These are phyloP conservation scores for Beauveria scarabaeidicola DNA, from an alignment of 2,329 filamentous ascomycete genomes.

Conservation along the genomic window DNA sequence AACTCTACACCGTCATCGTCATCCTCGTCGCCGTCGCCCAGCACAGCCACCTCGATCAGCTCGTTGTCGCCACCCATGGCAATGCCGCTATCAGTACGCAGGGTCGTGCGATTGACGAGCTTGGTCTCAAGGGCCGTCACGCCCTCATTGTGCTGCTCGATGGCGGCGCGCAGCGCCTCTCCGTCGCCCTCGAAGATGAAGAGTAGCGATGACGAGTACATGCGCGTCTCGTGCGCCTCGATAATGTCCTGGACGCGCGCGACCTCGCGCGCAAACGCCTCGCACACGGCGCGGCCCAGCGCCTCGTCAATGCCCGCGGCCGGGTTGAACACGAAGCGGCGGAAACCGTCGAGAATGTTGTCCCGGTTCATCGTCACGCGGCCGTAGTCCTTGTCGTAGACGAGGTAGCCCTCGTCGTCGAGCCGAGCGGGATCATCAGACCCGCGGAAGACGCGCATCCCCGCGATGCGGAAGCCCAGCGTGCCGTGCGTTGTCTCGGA, in stretches of 20 bases:
- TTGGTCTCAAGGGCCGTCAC: slow-evolving; percentile 43
- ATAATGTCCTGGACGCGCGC: slow-evolving; percentile 44
- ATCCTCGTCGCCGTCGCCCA: slow-evolving; percentile 24
- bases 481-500: slow-evolving; percentile 50
- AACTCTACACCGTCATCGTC: slow-evolving; percentile 37
- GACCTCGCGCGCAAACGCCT: slow-evolving; percentile 46
- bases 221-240: slow-evolving; percentile 49
- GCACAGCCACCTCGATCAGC: slow-evolving; percentile 11
- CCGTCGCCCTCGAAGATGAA: slow-evolving; percentile 60
- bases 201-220: slow-evolving; percentile 55
- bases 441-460: slow-evolving; percentile 56
- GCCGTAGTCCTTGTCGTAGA: slow-evolving; percentile 58
- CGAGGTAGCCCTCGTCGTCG: slow-evolving; percentile 45
- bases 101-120: slow-evolving; percentile 26
- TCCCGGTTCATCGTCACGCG: slow-evolving; percentile 41
- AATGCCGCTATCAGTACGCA: slow-evolving; percentile 49
- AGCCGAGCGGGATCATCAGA: slow-evolving; percentile 42
- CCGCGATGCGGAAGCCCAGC: slow-evolving; percentile 55
- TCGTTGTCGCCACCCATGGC: slow-evolving; percentile 35
- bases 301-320: slow-evolving; percentile 50
- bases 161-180: slow-evolving; percentile 40
- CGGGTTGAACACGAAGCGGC: slow-evolving; percentile 50
- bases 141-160: slow-evolving; percentile 45
- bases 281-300: slow-evolving; percentile 46
- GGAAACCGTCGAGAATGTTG: slow-evolving; percentile 47